Evolutionary conservation across 2,329 filamentous ascomycete species (phyloP).

Genomic region (Clarireedia homoeocarpa): DNA sequence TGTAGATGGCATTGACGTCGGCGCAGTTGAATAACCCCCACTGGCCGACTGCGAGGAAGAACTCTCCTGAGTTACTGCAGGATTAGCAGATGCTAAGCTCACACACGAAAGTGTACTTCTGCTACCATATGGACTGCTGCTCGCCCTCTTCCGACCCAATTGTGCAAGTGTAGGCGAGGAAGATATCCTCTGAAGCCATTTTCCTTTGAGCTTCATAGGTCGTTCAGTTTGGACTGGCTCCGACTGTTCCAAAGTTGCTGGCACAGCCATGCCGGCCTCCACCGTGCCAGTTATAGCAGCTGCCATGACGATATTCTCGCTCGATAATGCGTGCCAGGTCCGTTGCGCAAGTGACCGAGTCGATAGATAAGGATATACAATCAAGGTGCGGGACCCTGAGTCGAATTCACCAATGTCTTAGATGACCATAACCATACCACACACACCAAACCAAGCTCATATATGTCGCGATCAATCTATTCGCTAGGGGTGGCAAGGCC

Average conservation of each 20-base stretch:
- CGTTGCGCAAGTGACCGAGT: not conserved
- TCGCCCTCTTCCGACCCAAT: slow-evolving; percentile 23
- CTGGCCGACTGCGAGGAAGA: slow-evolving; percentile 18
- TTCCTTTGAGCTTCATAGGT: slow-evolving; percentile 26
- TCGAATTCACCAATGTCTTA: slow-evolving; percentile 1
- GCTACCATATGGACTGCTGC: slow-evolving; percentile 26
- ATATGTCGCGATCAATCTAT: not conserved
- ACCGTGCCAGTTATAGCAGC: not conserved
- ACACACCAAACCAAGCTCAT: not conserved
- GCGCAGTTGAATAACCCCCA: slow-evolving; percentile 25
- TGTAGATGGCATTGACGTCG: slow-evolving; percentile 19
- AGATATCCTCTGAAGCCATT: slow-evolving; percentile 28
- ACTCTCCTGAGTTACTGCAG: slow-evolving; percentile 22
- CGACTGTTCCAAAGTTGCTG: not conserved
- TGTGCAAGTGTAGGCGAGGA: slow-evolving; percentile 29
- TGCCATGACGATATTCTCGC: not conserved
- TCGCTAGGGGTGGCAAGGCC: not conserved
- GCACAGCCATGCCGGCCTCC: not conserved
- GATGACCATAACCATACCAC: not conserved
- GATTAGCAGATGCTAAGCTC: slow-evolving; percentile 24
- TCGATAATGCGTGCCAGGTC: no score
- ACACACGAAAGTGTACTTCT: slow-evolving; percentile 26
- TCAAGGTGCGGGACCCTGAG: not conserved
- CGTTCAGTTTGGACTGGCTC: not conserved
- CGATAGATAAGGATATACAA: not conserved